Conservation (phyloP, 495 filamentous ascomycete species). For the Daldinia caldariorum region DNA sequence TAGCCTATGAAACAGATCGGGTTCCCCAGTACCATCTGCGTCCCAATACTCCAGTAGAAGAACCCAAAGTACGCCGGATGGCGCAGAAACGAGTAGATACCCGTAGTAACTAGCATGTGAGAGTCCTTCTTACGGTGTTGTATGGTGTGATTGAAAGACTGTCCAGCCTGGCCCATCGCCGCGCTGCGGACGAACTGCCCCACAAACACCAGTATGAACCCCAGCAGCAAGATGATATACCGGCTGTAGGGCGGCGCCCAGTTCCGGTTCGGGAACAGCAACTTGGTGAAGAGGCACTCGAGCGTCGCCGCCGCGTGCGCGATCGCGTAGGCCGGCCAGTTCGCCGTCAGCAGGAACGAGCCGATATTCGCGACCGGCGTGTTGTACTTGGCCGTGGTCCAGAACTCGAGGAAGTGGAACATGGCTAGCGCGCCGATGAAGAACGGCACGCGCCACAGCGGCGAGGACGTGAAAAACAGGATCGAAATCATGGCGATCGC, state of each 20-base stretch:
- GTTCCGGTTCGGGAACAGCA: constrained; percentile 65
- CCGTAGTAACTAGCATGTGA: constrained; percentile 82
- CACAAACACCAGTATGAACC: constrained; percentile 69
- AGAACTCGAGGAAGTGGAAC: constrained; percentile 98
- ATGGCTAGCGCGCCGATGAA: constrained; percentile 78
- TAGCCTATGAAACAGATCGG: constrained; percentile 78
- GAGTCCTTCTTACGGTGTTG: constrained; percentile 70
- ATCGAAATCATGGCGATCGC: constrained; percentile 53
- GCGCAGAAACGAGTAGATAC: constrained; percentile 69
- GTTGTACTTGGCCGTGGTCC: constrained; percentile 85
- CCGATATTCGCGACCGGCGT: constrained; percentile 72
- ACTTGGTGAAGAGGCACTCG: constrained; percentile 72
- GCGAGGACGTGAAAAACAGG: constrained; percentile 50
- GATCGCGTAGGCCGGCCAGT: constrained; percentile 84
- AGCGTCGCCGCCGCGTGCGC: constrained; percentile 78
- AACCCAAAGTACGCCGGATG: constrained; percentile 98
- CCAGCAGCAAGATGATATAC: constrained; percentile 57
- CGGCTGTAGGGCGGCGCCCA: constrained; percentile 49
- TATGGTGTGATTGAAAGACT: constrained; percentile 91
- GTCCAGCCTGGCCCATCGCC: constrained; percentile 90
- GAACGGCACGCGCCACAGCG: constrained; percentile 84
- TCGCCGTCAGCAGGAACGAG: constrained; percentile 85
- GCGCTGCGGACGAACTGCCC: constrained; percentile 78
- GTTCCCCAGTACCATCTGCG: constrained; percentile 91
- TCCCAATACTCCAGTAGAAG: constrained; percentile 97